These are phyloP conservation scores for Vitis cinerea DNA, from an alignment of 164 flowering plant species.

Conservation along the genomic window DNA sequence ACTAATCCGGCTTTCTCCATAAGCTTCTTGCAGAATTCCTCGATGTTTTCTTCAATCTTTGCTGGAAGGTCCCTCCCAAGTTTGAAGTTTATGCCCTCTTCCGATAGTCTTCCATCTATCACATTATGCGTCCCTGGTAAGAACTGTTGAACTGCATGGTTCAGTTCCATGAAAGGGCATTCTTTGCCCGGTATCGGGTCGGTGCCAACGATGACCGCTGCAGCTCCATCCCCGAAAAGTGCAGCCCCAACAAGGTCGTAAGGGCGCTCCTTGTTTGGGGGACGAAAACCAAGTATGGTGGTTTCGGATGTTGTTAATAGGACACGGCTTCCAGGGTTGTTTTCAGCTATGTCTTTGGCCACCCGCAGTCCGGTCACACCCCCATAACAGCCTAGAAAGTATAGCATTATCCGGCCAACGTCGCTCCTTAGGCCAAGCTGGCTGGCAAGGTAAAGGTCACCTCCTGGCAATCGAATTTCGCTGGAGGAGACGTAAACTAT, in stretches of 20 bases:
- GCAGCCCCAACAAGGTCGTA: slow-evolving; percentile 78
- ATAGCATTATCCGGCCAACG: slow-evolving; percentile 62
- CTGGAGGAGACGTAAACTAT: slow-evolving; percentile 68
- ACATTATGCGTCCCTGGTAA: slow-evolving; percentile 56
- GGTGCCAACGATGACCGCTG: slow-evolving; percentile 55
- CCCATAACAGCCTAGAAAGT: slow-evolving; percentile 69
- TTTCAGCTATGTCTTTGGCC: slow-evolving; percentile 74
- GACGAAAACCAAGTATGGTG: slow-evolving; percentile 66
- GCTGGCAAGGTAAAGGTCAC: slow-evolving; percentile 56
- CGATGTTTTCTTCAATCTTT: slow-evolving; percentile 65
- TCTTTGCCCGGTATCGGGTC: slow-evolving; percentile 34
- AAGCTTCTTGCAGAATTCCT: slow-evolving; percentile 56
- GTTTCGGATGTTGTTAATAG: slow-evolving; percentile 63
- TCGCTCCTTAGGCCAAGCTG: slow-evolving; percentile 54
- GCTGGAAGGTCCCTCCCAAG: slow-evolving; percentile 71
- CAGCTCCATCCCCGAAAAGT: slow-evolving; percentile 78
- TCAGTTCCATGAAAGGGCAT: slow-evolving; percentile 60
- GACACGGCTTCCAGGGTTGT: slow-evolving; percentile 71
- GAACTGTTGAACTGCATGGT: slow-evolving; percentile 55
- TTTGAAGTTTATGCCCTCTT: slow-evolving; percentile 68
- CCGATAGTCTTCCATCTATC: slow-evolving; percentile 54
- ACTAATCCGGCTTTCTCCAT: slow-evolving; percentile 32
- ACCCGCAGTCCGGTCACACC: slow-evolving; percentile 69
- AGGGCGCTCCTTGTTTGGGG: slow-evolving; percentile 57
- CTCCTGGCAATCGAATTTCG: slow-evolving; percentile 65